A percentile compares a stretch with the other conserved stretches of the same genome.
Conservation (phyloP, 2,329 filamentous ascomycete genomes). For the Microsporum ferrugineum region DNA sequence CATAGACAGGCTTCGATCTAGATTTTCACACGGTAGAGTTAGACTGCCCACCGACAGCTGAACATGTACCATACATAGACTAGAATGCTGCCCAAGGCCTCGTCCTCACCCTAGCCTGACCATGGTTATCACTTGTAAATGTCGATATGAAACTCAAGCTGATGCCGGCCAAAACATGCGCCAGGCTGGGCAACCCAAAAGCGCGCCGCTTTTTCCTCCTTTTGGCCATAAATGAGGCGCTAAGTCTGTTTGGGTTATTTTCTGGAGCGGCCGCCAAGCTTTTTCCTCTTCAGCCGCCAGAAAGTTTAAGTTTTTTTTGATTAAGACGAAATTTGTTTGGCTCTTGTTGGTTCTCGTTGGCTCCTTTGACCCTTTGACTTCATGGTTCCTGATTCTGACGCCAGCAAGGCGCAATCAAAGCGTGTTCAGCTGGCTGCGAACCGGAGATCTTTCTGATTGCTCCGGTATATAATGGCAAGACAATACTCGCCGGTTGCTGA, state of each 20-base stretch:
- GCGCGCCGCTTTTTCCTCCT: neutral
- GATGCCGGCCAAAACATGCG: neutral
- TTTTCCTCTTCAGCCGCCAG: neutral
- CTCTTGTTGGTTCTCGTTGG: neutral
- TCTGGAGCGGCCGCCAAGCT: neutral
- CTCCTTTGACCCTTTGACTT: no score
- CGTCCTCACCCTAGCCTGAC: neutral
- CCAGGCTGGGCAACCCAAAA: neutral
- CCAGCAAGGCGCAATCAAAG: neutral
- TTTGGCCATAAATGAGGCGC: neutral
- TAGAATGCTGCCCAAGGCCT: neutral
- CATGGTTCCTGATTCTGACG: neutral
- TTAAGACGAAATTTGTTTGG: neutral
- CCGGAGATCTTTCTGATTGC: neutral
- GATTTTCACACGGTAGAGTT: slow-evolving; percentile 25
- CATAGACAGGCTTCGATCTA: slow-evolving; percentile 18
- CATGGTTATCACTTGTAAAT: neutral
- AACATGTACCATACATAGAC: neutral
- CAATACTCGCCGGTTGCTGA: neutral
- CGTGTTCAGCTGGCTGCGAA: neutral
- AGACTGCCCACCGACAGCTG: neutral
- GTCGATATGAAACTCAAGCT: neutral
- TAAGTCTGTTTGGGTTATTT: neutral
- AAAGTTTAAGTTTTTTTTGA: neutral
- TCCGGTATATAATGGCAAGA: neutral